Percentiles rank a stretch among this genome's conserved stretches.
phyloP scores from a whole-genome alignment of 169 alveolate species.

The Besnoitia besnoiti region DNA sequence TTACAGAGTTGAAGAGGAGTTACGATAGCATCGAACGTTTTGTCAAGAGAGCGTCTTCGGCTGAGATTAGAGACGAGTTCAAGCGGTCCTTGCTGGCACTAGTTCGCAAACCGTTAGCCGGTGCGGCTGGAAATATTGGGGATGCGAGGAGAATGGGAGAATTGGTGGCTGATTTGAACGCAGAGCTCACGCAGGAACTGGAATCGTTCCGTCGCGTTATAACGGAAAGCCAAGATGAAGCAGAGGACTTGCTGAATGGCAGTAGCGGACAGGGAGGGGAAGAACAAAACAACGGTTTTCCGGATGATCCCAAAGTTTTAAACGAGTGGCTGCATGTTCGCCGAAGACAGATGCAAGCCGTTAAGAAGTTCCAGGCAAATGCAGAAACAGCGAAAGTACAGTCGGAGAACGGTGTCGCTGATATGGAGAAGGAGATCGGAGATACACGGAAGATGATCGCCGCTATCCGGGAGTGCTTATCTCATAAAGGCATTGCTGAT shows the following conservation, averaged over 20 bases:
- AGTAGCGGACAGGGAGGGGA: neutral
- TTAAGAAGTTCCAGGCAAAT: neutral
- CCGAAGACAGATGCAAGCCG: neutral
- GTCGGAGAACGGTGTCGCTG: neutral
- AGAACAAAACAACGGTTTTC: neutral
- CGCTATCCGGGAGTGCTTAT: neutral
- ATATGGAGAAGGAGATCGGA: neutral
- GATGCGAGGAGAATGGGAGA: neutral
- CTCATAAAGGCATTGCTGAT: neutral
- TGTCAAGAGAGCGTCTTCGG: neutral
- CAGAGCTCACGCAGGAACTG: neutral
- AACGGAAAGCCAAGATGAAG: neutral
- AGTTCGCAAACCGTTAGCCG: neutral
- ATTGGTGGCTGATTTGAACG: neutral
- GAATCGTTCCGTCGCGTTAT: neutral
- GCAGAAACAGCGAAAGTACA: neutral
- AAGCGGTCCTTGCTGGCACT: neutral
- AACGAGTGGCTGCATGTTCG: neutral
- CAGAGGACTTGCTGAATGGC: neutral
- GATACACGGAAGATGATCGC: neutral
- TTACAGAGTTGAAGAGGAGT: neutral
- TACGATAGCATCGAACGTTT: neutral
- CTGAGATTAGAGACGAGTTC: neutral
- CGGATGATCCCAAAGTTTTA: neutral
- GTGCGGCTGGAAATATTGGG: neutral